phyloP scores from a whole-genome alignment of 495 filamentous ascomycete species.

The Aspergillus diversus region DNA sequence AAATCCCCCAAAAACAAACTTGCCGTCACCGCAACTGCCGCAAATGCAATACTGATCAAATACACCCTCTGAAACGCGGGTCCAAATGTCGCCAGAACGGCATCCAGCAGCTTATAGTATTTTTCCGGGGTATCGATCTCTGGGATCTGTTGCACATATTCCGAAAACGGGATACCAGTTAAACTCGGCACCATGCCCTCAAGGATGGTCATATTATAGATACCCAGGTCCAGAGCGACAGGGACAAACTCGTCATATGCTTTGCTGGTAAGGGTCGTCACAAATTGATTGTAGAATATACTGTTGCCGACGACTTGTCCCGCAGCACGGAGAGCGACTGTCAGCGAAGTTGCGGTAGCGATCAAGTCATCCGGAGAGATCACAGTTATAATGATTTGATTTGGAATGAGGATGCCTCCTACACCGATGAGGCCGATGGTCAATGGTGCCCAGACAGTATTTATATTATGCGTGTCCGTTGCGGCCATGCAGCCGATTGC shows the following conservation, averaged over 20 bases:
- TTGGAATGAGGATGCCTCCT: slow-evolving; percentile 11
- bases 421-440: slow-evolving; percentile 6
- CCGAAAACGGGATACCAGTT: neutral
- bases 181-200: slow-evolving; percentile 7
- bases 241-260: slow-evolving; percentile 5
- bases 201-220: slow-evolving; percentile 2
- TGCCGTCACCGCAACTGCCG: slow-evolving; percentile 2
- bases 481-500: slow-evolving; percentile 16
- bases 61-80: slow-evolving; percentile 9
- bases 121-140: neutral
- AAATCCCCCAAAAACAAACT: slow-evolving; percentile 8
- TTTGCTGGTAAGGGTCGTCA: neutral
- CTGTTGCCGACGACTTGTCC: slow-evolving; percentile 6
- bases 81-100: slow-evolving; percentile 9
- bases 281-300: slow-evolving; percentile 14
- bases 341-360: slow-evolving; percentile 6
- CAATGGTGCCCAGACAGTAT: slow-evolving; percentile 1
- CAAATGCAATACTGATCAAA: slow-evolving; percentile 14
- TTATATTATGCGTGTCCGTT: neutral
- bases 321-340: slow-evolving; percentile 3
- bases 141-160: neutral
- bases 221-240: neutral
- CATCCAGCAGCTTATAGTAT: neutral
- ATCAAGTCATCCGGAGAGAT: slow-evolving; percentile 12
- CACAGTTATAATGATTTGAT: slow-evolving; percentile 9